Evolutionary conservation across 2,329 filamentous ascomycete species (phyloP).

Genomic region (Aspergillus fumigatiaffinis): DNA sequence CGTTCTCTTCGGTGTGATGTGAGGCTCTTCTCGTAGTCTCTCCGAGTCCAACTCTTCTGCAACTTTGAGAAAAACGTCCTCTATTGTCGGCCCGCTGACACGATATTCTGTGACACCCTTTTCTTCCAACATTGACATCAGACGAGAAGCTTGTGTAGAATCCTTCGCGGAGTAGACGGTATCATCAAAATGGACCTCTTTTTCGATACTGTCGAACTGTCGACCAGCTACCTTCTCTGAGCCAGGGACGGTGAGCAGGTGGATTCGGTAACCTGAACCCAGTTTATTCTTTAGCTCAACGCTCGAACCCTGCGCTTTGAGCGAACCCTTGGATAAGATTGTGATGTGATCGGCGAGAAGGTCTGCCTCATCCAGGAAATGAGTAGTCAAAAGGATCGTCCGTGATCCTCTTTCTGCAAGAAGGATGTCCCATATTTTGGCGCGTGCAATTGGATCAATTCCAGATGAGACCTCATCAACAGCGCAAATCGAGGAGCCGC

Average conservation of each 20-base stretch:
- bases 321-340: slow-evolving; percentile 76
- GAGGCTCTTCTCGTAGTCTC: slow-evolving; percentile 4
- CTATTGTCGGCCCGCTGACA: slow-evolving; percentile 83
- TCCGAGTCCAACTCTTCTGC: slow-evolving; percentile 66
- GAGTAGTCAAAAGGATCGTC: slow-evolving; percentile 84
- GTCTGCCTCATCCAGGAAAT: slow-evolving; percentile 92
- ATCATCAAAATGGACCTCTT: slow-evolving; percentile 63
- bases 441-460: slow-evolving; percentile 76
- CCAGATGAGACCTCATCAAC: slow-evolving; percentile 89
- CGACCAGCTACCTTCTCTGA: slow-evolving; percentile 41
- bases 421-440: slow-evolving; percentile 93
- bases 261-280: slow-evolving; percentile 80
- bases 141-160: slow-evolving; percentile 65
- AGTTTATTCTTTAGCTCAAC: slow-evolving; percentile 78
- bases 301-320: slow-evolving; percentile 79
- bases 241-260: slow-evolving; percentile 60
- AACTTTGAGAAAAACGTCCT: slow-evolving; percentile 85
- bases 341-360: slow-evolving; percentile 84
- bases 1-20: slow-evolving; percentile 8
- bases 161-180: slow-evolving; percentile 68
- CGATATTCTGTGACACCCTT: slow-evolving; percentile 71
- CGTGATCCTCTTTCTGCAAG: slow-evolving; percentile 75
- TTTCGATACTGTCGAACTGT: slow-evolving; percentile 54
- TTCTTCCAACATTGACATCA: slow-evolving; percentile 66
- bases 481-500: slow-evolving; percentile 81